Evolutionary conservation across 2,329 filamentous ascomycete genomes (phyloP).

Genomic region (Cercospora zeina): DNA sequence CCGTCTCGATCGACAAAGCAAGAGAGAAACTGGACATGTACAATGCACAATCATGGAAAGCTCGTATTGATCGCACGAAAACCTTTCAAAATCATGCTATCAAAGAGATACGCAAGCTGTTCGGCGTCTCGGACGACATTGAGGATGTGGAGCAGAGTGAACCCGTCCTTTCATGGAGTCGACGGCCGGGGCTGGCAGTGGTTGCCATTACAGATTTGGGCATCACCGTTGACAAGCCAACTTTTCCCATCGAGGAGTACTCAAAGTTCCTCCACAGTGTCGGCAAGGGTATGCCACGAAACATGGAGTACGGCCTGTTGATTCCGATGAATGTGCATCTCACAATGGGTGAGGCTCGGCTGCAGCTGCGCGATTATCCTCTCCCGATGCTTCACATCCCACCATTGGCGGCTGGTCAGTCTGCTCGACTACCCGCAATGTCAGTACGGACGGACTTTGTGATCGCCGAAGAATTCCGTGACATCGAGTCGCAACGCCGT

Average conservation of each 20-base stretch:
- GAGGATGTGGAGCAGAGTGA: conserved; percentile 81
- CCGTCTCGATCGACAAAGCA: conserved; percentile 74
- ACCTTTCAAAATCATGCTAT: conserved; percentile 70
- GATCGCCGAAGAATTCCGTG: conserved; percentile 88
- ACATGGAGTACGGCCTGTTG: conserved; percentile 86
- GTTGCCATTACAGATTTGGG: conserved; percentile 81
- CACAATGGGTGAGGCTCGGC: conserved; percentile 83
- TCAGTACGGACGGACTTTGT: conserved; percentile 89
- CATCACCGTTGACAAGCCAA: conserved; percentile 85
- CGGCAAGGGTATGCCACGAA: conserved; percentile 92
- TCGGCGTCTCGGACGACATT: conserved; percentile 78
- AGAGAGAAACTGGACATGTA: conserved; percentile 71
- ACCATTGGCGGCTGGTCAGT: conserved; percentile 74
- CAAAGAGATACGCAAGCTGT: conserved; percentile 73
- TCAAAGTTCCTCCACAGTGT: conserved; percentile 82
- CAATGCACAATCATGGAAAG: conserved; percentile 90
- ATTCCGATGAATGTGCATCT: conserved; percentile 87
- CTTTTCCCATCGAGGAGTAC: conserved; percentile 78
- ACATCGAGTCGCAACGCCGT: conserved; percentile 73
- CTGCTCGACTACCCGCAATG: conserved; percentile 75
- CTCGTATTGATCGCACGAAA: conserved; percentile 77
- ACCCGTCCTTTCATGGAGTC: conserved; percentile 79
- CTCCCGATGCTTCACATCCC: conserved; percentile 90
- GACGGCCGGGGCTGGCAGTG: conserved; percentile 79
- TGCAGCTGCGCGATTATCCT: conserved; percentile 90